phyloP scores from a whole-genome alignment of 2,329 filamentous ascomycete genomes.

The Cryphonectria parasitica region DNA sequence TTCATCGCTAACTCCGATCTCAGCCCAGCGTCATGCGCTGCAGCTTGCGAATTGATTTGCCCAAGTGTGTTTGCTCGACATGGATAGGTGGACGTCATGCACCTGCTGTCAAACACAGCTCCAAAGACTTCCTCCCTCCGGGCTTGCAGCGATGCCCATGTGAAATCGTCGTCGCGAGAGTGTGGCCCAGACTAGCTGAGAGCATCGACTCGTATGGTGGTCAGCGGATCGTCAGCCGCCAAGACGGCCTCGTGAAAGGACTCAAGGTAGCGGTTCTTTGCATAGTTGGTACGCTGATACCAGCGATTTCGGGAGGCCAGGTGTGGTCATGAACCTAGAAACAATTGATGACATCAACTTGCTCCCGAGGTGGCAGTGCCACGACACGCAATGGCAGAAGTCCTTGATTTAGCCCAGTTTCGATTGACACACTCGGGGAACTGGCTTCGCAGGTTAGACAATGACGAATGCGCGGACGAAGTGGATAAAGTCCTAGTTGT shows the following conservation, averaged over 20 bases:
- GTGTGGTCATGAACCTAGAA: neutral
- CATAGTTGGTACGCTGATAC: neutral
- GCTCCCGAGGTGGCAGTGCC: neutral
- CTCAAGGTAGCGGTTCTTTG: neutral
- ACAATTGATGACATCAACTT: neutral
- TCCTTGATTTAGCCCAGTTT: neutral
- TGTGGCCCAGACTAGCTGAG: neutral
- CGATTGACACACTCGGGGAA: neutral
- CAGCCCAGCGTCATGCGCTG: neutral
- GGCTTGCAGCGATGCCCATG: neutral
- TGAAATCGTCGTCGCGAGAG: neutral
- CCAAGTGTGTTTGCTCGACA: neutral
- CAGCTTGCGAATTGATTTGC: neutral
- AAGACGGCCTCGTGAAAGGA: neutral
- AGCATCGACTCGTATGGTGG: conserved; percentile 4
- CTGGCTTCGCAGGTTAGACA: neutral
- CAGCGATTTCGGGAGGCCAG: neutral
- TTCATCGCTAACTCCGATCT: neutral
- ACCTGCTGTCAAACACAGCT: neutral
- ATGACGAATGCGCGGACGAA: neutral
- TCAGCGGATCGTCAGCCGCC: neutral
- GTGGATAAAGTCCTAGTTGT: neutral
- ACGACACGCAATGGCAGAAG: neutral
- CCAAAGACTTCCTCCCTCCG: neutral
- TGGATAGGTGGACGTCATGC: neutral